Conservation (phyloP, 2,329 filamentous ascomycete genomes). For the Scedosporium minutisporum region DNA sequence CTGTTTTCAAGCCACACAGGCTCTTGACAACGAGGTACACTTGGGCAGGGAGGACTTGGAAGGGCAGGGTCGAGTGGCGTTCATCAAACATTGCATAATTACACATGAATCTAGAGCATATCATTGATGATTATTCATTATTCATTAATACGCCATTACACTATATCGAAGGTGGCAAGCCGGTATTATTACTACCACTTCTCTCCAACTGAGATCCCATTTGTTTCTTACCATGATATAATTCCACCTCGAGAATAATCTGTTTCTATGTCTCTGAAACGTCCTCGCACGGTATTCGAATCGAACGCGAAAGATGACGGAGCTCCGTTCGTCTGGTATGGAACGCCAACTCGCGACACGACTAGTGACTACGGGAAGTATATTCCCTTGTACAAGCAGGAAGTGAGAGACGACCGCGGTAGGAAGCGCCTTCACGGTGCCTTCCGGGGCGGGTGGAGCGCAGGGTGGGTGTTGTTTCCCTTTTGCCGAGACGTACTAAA, state of each 20-base stretch:
- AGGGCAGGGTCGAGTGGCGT: too few relatives aligned
- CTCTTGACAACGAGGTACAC: background rate
- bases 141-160: too few relatives aligned
- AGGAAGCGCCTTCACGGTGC: slow-evolving; percentile 87
- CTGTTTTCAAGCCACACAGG: background rate
- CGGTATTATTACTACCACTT: too few relatives aligned
- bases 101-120: too few relatives aligned
- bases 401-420: slow-evolving; percentile 86
- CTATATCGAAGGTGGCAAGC: too few relatives aligned
- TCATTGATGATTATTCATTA: too few relatives aligned
- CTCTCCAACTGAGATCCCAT: background rate
- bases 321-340: slow-evolving; percentile 69
- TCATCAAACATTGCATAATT: too few relatives aligned
- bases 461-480: slow-evolving; percentile 51
- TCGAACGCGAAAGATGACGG: slow-evolving; percentile 57
- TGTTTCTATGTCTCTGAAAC: slow-evolving; percentile 62
- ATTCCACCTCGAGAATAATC: background rate
- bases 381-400: slow-evolving; percentile 95
- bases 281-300: slow-evolving; percentile 70
- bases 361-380: slow-evolving; percentile 86
- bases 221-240: background rate
- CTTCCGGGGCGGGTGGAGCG: slow-evolving; percentile 93
- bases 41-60: too few relatives aligned
- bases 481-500: too few relatives aligned
- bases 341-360: slow-evolving; percentile 75